Evolutionary conservation across 768 basidiomycete genomes (phyloP).

Genomic region (Pisolithus orientalis): DNA sequence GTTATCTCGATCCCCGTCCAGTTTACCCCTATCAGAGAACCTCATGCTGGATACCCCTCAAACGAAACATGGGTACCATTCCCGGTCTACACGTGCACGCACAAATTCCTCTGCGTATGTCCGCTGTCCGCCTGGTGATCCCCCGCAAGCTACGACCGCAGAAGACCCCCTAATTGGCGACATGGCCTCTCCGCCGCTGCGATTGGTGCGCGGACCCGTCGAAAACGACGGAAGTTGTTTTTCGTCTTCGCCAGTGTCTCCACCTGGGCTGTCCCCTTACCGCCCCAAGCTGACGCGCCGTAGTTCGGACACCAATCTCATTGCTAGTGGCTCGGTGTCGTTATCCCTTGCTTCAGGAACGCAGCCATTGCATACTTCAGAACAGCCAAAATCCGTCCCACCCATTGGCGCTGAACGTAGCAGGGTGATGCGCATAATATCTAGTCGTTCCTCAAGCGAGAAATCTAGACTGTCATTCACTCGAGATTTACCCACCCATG

Average conservation of each 20-base stretch:
- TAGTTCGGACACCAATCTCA: constrained; percentile 2
- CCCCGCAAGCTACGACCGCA: constrained; percentile 15
- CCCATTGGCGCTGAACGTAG: constrained; percentile 29
- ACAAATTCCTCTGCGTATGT: constrained; percentile 8
- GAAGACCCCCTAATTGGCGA: not conserved
- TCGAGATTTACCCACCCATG: not conserved
- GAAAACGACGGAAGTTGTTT: not conserved
- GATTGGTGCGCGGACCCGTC: constrained; percentile 1
- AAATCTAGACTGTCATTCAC: not conserved
- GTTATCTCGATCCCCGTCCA: constrained; percentile 9
- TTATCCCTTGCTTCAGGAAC: constrained; percentile 20
- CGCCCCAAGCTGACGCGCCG: constrained; percentile 7
- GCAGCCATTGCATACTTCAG: constrained; percentile 17
- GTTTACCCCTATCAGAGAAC: constrained; percentile 4
- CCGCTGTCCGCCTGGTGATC: constrained; percentile 13
- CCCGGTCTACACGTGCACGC: constrained; percentile 14
- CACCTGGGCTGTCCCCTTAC: constrained; percentile 17
- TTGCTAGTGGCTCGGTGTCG: constrained; percentile 11
- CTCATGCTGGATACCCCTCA: constrained; percentile 3
- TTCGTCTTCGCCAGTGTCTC: constrained; percentile 3
- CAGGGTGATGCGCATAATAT: constrained; percentile 13
- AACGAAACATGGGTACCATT: constrained; percentile 15
- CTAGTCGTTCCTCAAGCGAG: constrained; percentile 6
- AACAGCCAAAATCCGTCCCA: constrained; percentile 14
- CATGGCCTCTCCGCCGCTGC: constrained; percentile 1